phyloP scores from a whole-genome alignment of 345 rosid genomes.

The Moricandia moricandioides region DNA sequence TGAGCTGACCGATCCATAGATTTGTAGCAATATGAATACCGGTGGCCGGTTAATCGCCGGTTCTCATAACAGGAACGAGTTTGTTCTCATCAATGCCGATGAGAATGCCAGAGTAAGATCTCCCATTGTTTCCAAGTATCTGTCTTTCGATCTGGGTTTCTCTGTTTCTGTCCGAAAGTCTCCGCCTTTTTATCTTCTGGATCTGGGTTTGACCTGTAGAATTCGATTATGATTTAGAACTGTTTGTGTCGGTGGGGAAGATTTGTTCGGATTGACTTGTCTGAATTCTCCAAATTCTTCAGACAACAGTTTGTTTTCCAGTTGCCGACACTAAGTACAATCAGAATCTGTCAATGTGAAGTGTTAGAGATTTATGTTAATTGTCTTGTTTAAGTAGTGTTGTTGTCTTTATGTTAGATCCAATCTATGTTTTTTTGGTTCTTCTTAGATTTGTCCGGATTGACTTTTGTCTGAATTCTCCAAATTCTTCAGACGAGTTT shows the following conservation, averaged over 20 bases:
- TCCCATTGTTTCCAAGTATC: no score
- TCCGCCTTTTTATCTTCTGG: conserved; percentile 26
- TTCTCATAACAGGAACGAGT: conserved; percentile 96
- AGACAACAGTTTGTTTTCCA: neutral
- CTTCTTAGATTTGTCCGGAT: no score
- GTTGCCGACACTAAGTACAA: neutral
- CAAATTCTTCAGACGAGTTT: neutral
- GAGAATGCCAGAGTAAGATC: conserved; percentile 66
- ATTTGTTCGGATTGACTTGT: neutral
- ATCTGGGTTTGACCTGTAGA: conserved; percentile 34
- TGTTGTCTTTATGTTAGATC: neutral
- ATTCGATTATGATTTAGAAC: conserved; percentile 19
- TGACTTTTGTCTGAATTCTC: no score
- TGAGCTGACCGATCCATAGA: conserved; percentile 22
- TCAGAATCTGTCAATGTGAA: neutral
- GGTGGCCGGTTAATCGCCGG: conserved; percentile 96
- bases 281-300: neutral
- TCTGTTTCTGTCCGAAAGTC: conserved; percentile 24
- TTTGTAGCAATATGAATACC: conserved; percentile 58
- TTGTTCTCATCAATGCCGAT: conserved; percentile 93
- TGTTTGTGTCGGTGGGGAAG: conserved; percentile 30
- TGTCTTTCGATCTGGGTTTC: conserved; percentile 23
- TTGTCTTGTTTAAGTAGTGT: neutral
- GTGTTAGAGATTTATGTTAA: no score
- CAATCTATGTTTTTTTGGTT: no score